Base-by-base conservation (phyloP, 345 rosid genomes). In the Erucastrum elatum region DNA sequence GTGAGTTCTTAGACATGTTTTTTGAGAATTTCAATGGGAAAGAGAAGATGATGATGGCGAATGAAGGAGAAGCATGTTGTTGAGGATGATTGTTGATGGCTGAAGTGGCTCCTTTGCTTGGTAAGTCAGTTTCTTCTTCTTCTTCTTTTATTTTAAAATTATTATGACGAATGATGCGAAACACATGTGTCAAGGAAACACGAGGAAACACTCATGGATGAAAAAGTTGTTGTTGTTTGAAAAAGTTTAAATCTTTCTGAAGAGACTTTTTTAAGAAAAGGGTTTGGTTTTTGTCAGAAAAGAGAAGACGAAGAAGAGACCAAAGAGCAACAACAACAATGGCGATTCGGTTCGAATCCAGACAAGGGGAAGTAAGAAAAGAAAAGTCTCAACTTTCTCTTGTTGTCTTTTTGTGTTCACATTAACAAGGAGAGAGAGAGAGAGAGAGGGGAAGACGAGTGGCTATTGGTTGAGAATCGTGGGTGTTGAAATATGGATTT, bases 1-100 rank as follows among this genome's bases (percentile, higher is more conserved):
- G 51, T 56, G 82, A 67, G 59, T 26, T 84, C 77, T 82, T 87
- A 17, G 87, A 84, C 96, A 87, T 87, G 46, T 77, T 80, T 1
- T 71, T 8, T 26, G 58, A 35, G 11, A 21, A 39, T 30, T 75
- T 7, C 16, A 39, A 56, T 7, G 5, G 10, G 59, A 56, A 13
- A 27, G 29, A 31, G 44, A 60, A 12, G 64, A 16, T 15, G 26
- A 27, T 44, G 51, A 46, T 67, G 37, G 66, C 34, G 68, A 68
- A 49, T 68, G 78, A 66, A 62, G 61, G 2, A 26, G 78, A 74
- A 64, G 70, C 77, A 73, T 58, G 74, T 59, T 9, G 62, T 21
- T 21, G 21, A 21, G 21, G 21, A 55, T 17, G 82, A 72, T 39
- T 61, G 74, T 33, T 46, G 65, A 58, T 71, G 81, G 77, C 9